Conservation (phyloP, 371 early-diverging fungal species). For the Zychaea mexicana region DNA sequence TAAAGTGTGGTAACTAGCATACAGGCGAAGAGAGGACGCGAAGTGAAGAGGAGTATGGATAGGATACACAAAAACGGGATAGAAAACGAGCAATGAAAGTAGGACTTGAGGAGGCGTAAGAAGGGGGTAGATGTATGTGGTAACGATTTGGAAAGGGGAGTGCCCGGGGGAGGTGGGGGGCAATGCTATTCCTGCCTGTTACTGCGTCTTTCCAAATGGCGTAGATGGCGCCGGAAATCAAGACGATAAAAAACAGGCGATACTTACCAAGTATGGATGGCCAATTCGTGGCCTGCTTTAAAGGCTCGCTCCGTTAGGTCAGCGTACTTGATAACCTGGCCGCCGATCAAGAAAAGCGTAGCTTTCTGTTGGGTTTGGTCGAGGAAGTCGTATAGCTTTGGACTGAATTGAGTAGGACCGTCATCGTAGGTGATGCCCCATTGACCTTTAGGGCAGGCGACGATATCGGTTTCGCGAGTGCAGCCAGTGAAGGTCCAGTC, state of each 20-base stretch:
- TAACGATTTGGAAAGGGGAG: no score
- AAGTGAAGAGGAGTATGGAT: not conserved
- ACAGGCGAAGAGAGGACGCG: no score
- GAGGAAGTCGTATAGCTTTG: constrained; percentile 51
- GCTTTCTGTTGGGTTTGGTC: constrained; percentile 56
- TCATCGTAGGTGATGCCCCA: constrained; percentile 68
- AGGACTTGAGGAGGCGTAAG: no score
- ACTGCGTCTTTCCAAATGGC: no score
- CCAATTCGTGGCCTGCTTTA: constrained; percentile 52
- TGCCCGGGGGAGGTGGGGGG: not conserved
- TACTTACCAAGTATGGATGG: constrained; percentile 49
- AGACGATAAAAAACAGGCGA: no score
- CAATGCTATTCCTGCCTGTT: not conserved
- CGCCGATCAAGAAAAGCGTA: constrained; percentile 69
- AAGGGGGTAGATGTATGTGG: no score
- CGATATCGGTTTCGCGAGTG: constrained; percentile 45
- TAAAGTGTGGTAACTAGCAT: no score
- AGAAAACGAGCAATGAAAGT: not conserved
- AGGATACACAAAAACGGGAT: not conserved
- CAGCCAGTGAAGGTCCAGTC: constrained; percentile 63
- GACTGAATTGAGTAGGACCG: constrained; percentile 60
- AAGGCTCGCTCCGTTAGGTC: constrained; percentile 50
- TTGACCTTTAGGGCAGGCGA: constrained; percentile 55
- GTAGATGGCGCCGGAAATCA: no score
- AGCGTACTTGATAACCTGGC: constrained; percentile 58